These are phyloP conservation scores for Leucogyrophana mollusca DNA, from an alignment of 768 basidiomycete species.

Conservation along the genomic window DNA sequence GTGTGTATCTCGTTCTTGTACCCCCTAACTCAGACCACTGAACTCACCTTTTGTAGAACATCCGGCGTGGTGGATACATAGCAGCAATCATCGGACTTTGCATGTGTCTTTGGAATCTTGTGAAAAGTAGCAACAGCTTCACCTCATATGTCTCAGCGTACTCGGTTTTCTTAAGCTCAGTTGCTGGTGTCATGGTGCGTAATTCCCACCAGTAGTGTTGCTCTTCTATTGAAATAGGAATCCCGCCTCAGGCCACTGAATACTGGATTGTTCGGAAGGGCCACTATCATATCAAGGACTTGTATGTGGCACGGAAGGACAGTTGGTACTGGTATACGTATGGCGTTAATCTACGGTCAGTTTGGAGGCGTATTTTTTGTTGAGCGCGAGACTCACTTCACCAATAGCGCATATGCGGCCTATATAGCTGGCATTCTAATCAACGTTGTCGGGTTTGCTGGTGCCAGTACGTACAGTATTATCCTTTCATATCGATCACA, in stretches of 20 bases:
- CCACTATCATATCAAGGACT: constrained; percentile 67
- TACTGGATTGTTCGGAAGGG: constrained; percentile 75
- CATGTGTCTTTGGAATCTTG: constrained; percentile 77
- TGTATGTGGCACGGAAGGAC: constrained; percentile 55
- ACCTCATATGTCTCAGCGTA: constrained; percentile 82
- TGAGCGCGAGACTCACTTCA: not conserved
- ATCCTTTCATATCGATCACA: not conserved
- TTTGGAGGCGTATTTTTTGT: constrained; percentile 3
- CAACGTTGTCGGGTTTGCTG: constrained; percentile 81
- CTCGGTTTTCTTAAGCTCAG: constrained; percentile 77
- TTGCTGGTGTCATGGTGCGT: constrained; percentile 76
- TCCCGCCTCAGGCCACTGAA: constrained; percentile 58
- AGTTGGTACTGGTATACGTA: constrained; percentile 78
- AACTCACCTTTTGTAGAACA: constrained; percentile 52
- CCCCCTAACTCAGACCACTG: too few species aligned
- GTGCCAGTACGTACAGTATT: constrained; percentile 51
- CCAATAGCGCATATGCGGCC: constrained; percentile 55
- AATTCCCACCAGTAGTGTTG: too few species aligned
- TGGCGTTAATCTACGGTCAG: constrained; percentile 69
- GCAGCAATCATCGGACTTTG: constrained; percentile 75
- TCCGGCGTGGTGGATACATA: constrained; percentile 81
- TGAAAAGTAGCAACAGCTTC: constrained; percentile 72
- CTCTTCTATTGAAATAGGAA: not conserved
- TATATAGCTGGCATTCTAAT: constrained; percentile 76
- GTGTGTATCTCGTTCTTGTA: constrained; percentile 33